phyloP scores from a whole-genome alignment of 2,329 filamentous ascomycete genomes.

The Capronia epimyces region DNA sequence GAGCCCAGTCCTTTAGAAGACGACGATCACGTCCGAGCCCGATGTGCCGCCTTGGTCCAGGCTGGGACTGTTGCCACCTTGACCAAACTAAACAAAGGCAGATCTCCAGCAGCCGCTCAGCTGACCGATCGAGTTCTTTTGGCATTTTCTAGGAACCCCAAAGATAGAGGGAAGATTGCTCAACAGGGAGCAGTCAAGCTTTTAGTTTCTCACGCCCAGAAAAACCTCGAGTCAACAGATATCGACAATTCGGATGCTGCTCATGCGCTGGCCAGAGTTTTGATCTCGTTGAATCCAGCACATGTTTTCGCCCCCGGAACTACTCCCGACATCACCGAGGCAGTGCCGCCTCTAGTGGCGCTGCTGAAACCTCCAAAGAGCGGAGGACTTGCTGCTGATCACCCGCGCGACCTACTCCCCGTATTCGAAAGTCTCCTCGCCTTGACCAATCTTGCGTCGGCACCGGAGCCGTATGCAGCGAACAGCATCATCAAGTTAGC shows the following conservation, averaged over 20 bases:
- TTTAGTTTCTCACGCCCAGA: slow-evolving; percentile 62
- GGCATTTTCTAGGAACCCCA: slow-evolving; percentile 67
- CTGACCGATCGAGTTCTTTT: slow-evolving; percentile 73
- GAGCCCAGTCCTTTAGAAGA: slow-evolving; percentile 63
- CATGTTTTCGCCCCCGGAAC: slow-evolving; percentile 79
- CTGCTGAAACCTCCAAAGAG: slow-evolving; percentile 55
- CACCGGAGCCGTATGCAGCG: slow-evolving; percentile 44
- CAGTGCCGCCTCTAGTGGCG: slow-evolving; percentile 73
- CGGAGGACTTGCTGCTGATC: slow-evolving; percentile 32
- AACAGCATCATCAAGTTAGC: slow-evolving; percentile 69
- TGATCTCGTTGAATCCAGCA: slow-evolving; percentile 78
- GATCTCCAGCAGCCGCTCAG: slow-evolving; percentile 63
- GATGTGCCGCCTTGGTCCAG: slow-evolving; percentile 74
- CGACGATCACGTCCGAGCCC: slow-evolving; percentile 65
- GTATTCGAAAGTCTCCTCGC: slow-evolving; percentile 88
- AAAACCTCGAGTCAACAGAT: slow-evolving; percentile 17
- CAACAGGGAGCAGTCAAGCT: slow-evolving; percentile 92
- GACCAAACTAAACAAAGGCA: slow-evolving; percentile 65
- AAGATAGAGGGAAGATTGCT: slow-evolving; percentile 70
- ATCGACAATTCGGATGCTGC: slow-evolving; percentile 51
- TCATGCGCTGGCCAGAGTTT: slow-evolving; percentile 74
- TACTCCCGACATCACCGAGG: slow-evolving; percentile 64
- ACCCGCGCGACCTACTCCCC: slow-evolving; percentile 71
- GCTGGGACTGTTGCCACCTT: slow-evolving; percentile 72
- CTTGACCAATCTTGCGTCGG: slow-evolving; percentile 84